phyloP scores from a whole-genome alignment of 495 filamentous ascomycete species.

The Sordaria brevicollis region DNA sequence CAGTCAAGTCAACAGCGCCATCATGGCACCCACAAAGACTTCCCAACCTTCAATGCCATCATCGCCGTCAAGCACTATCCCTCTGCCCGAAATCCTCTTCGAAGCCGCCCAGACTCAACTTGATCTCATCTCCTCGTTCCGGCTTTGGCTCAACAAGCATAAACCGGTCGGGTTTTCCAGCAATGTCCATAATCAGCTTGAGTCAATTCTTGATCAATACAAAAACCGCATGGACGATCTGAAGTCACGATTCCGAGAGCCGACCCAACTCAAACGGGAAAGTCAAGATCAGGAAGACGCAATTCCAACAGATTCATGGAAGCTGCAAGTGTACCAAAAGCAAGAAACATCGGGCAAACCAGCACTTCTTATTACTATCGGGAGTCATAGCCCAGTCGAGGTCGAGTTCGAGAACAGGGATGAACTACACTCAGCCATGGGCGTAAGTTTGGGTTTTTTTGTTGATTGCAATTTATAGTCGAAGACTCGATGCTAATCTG shows the following conservation, averaged over 20 bases:
- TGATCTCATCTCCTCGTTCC: constrained; percentile 2
- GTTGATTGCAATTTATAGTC: not conserved
- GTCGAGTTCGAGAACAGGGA: not conserved
- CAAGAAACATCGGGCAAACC: not conserved
- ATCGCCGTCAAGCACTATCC: not conserved
- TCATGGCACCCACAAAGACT: not conserved
- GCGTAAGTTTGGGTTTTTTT: not conserved
- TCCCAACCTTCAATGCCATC: not conserved
- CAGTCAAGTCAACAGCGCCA: not conserved
- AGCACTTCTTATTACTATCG: not conserved
- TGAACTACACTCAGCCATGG: not conserved
- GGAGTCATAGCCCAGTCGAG: not conserved
- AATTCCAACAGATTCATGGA: not conserved
- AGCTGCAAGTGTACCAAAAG: not conserved
- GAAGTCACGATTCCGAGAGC: not conserved
- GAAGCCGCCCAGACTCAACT: constrained; percentile 2
- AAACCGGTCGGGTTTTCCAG: not conserved
- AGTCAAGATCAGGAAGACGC: not conserved
- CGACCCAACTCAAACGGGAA: not conserved
- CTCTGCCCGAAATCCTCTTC: not conserved
- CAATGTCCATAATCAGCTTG: not conserved
- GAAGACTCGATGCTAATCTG: not conserved
- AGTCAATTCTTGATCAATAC: not conserved
- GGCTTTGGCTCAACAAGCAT: constrained; percentile 2
- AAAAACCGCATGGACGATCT: not conserved